Conservation (phyloP, 441 rosid species). For the Gossypium lobatum region DNA sequence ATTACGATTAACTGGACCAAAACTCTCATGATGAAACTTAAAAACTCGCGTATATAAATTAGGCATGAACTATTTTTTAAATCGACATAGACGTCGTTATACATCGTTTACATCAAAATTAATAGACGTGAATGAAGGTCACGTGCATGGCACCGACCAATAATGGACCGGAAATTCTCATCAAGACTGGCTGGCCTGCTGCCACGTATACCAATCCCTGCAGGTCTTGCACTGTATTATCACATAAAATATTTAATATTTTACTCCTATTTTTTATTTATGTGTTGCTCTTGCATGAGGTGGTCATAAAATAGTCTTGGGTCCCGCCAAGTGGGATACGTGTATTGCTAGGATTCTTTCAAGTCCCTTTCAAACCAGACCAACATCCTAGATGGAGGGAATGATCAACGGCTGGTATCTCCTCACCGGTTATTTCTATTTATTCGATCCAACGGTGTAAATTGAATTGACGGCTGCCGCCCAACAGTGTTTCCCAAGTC, state of each 20-base stretch:
- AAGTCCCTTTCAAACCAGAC: conserved; percentile 11
- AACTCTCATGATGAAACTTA: too few species aligned
- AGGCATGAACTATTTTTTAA: neutral
- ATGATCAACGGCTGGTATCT: conserved; percentile 41
- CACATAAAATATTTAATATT: too few species aligned
- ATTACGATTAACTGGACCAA: too few species aligned
- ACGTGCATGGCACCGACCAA: conserved; percentile 25
- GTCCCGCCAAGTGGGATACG: conserved; percentile 21
- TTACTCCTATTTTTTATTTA: neutral
- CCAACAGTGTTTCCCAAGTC: conserved; percentile 42
- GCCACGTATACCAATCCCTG: conserved; percentile 23
- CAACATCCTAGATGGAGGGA: conserved; percentile 19
- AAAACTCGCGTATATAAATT: too few species aligned
- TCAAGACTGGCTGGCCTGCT: conserved; percentile 11
- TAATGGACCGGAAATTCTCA: conserved; percentile 20
- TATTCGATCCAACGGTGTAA: conserved; percentile 39
- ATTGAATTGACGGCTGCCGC: conserved; percentile 68
- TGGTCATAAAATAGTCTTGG: conserved; percentile 15
- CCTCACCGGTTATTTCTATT: conserved; percentile 36
- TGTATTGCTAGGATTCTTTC: conserved; percentile 40
- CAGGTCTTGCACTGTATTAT: neutral
- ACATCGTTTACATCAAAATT: neutral
- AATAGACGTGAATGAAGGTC: neutral
- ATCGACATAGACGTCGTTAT: neutral
- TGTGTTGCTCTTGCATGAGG: conserved; percentile 26